Evolutionary conservation across 768 basidiomycete species (phyloP), one percentile per base, ranked within the genome.

Genomic region (Coprinellus micaceus): DNA sequence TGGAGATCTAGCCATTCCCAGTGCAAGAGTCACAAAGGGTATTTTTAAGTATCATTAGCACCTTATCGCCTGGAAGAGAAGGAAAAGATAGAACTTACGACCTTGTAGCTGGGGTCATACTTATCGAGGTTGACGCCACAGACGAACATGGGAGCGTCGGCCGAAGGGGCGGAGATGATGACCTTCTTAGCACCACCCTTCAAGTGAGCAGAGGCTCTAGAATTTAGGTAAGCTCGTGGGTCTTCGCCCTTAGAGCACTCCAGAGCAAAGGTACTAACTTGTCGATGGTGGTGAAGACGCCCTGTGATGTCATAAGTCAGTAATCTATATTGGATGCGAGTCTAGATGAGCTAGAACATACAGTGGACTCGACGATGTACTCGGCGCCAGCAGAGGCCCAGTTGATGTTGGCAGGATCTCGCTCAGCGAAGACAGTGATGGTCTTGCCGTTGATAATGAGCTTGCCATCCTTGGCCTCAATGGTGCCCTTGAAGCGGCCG

Each of bases 141-240:
- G 52, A 95, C 93, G 74, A 84, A 94, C 93, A 95, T 95, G 64
- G 93, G 93, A 5, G 94, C 93, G 70, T 95, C 92, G 29, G 92
- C 83, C n/a, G 96, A 98, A 63, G 96, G 96, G 46, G 96, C 96
- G 62, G 95, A 96, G 83, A 99, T 98, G 78, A 99, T 81, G 71
- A 99, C 96, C 82, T 98, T 99, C 87, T 98, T 98, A 69, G 96
- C 96, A 72, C 96, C 96, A 65, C 96, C 96, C 77, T 95, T 94
- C 77, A 99, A 79, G 79, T 99, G 96, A 63, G 85, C 87, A 47
- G 81, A 80, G 54, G 96, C 96, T 80, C 87, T 90, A 55, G 3
- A n/a, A 51, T 28, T 37, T 5, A 29, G n/a, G n/a, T n/a, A n/a
- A n/a, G 57, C 53, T 40, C 58, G 64, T 21, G 17, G 13, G 7